phyloP scores from a whole-genome alignment of 768 basidiomycete species.

The Suillus ampliporus region DNA sequence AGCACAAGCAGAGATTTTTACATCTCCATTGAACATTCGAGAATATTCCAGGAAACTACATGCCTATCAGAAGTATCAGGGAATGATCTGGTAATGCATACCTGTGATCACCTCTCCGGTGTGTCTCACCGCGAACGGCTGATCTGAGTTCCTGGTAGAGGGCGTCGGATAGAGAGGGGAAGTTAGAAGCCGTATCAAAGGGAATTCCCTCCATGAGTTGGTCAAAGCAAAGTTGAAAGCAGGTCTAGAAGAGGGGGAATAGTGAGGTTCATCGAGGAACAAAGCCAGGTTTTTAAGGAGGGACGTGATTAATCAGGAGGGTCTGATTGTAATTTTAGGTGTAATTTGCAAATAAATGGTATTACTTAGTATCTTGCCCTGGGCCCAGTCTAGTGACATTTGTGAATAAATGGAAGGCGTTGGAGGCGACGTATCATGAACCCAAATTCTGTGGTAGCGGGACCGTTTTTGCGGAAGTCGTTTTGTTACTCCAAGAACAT shows the following conservation, averaged over 20 bases:
- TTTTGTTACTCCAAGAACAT: neutral
- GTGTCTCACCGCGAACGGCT: slow-evolving; percentile 52
- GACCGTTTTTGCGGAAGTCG: neutral
- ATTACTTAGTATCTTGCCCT: neutral
- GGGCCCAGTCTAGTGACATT: neutral
- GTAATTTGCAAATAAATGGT: slow-evolving; percentile 17
- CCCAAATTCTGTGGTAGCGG: neutral
- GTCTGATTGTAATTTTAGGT: slow-evolving; percentile 3
- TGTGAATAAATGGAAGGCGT: neutral
- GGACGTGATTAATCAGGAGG: slow-evolving; percentile 6
- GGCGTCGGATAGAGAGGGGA: slow-evolving; percentile 22
- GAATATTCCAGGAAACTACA: slow-evolving; percentile 35
- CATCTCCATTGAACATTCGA: slow-evolving; percentile 80
- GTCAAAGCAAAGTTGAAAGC: slow-evolving; percentile 2
- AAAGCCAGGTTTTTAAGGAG: slow-evolving; percentile 23
- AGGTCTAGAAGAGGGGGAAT: slow-evolving; percentile 12
- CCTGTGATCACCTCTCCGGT: slow-evolving; percentile 50
- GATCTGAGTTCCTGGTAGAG: slow-evolving; percentile 52
- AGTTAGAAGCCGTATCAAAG: slow-evolving; percentile 4
- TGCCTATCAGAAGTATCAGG: slow-evolving; percentile 10
- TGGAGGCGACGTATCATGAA: slow-evolving; percentile 4
- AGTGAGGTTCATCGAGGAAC: slow-evolving; percentile 12
- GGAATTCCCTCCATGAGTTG: slow-evolving; percentile 20
- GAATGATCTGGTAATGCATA: slow-evolving; percentile 25
- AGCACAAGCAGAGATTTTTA: slow-evolving; percentile 61